phyloP scores from a whole-genome alignment of 2,329 filamentous ascomycete genomes.

The Lithohypha guttulata region DNA sequence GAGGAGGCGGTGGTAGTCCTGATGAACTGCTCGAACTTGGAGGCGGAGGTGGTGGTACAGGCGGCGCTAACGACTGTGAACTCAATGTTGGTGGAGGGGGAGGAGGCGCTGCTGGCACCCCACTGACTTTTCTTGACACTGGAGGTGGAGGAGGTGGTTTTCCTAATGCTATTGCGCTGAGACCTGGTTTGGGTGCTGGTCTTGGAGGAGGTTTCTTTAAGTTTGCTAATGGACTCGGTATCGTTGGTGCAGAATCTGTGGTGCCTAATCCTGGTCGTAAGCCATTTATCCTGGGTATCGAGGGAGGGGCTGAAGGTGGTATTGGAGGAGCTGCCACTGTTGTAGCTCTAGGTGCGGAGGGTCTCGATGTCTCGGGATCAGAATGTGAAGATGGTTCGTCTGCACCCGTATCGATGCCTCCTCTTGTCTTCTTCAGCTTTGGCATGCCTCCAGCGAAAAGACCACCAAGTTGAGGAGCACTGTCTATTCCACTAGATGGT shows the following conservation, averaged over 20 bases:
- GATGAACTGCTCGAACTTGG: slow-evolving; percentile 32
- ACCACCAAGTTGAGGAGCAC: slow-evolving; percentile 71
- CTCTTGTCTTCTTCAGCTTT: slow-evolving; percentile 82
- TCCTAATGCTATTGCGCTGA: slow-evolving; percentile 43
- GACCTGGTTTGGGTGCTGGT: slow-evolving; percentile 48
- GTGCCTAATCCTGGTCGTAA: slow-evolving; percentile 38
- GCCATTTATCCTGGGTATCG: slow-evolving; percentile 46
- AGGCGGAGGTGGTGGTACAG: slow-evolving; percentile 31
- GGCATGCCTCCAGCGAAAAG: slow-evolving; percentile 92
- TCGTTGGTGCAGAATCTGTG: slow-evolving; percentile 38
- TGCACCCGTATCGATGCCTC: slow-evolving; percentile 66
- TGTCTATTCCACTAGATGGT: slow-evolving; percentile 36
- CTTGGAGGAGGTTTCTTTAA: slow-evolving; percentile 48
- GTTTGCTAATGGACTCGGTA: slow-evolving; percentile 45
- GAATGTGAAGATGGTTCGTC: slow-evolving; percentile 65
- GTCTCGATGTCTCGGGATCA: slow-evolving; percentile 56
- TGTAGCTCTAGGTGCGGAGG: slow-evolving; percentile 45
- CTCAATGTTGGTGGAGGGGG: slow-evolving; percentile 30
- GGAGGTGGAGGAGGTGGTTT: slow-evolving; percentile 48
- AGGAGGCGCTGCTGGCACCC: slow-evolving; percentile 39
- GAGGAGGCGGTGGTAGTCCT: slow-evolving; percentile 37
- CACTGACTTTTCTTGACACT: slow-evolving; percentile 39
- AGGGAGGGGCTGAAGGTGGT: slow-evolving; percentile 47
- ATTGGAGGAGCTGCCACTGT: slow-evolving; percentile 41
- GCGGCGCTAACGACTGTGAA: slow-evolving; percentile 34